phyloP scores from a whole-genome alignment of 352 stramenopile species.

The Phytophthora pluvialis region DNA sequence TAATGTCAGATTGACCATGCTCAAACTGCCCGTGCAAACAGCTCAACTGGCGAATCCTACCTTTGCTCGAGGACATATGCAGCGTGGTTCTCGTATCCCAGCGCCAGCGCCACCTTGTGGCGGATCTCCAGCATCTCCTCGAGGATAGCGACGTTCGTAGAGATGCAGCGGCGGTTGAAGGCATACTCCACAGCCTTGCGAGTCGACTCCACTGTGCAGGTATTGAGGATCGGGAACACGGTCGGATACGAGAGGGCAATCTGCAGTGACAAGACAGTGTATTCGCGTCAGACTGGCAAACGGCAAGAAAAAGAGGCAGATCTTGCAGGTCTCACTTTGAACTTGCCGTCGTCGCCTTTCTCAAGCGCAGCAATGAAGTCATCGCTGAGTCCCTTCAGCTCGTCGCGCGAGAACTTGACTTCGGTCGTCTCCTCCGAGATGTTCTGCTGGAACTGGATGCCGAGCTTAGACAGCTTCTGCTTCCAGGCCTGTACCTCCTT shows the following conservation, averaged over 20 bases:
- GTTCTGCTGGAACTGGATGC: conserved; percentile 87
- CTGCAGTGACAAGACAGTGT: conserved; percentile 24
- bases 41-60: conserved; percentile 32
- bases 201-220: conserved; percentile 84
- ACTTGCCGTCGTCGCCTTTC: conserved; percentile 75
- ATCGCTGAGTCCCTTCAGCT: conserved; percentile 81
- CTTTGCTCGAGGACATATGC: conserved; percentile 86
- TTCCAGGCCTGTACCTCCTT: conserved; percentile 81
- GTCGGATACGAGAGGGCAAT: conserved; percentile 90
- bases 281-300: conserved; percentile 8
- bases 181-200: conserved; percentile 81
- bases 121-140: conserved; percentile 85
- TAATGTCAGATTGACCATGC: not conserved
- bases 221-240: conserved; percentile 90
- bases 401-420: conserved; percentile 72
- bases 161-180: conserved; percentile 86
- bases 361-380: conserved; percentile 81
- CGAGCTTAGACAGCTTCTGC: conserved; percentile 87
- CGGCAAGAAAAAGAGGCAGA: not conserved
- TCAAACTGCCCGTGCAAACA: not conserved
- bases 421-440: conserved; percentile 87
- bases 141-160: conserved; percentile 83
- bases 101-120: conserved; percentile 71
- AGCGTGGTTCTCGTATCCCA: conserved; percentile 87
- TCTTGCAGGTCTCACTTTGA: conserved; percentile 59